Evolutionary conservation across 2,329 filamentous ascomycete species (phyloP), one percentile per base, ranked within the genome.

Genomic region (Penicillium palitans): DNA sequence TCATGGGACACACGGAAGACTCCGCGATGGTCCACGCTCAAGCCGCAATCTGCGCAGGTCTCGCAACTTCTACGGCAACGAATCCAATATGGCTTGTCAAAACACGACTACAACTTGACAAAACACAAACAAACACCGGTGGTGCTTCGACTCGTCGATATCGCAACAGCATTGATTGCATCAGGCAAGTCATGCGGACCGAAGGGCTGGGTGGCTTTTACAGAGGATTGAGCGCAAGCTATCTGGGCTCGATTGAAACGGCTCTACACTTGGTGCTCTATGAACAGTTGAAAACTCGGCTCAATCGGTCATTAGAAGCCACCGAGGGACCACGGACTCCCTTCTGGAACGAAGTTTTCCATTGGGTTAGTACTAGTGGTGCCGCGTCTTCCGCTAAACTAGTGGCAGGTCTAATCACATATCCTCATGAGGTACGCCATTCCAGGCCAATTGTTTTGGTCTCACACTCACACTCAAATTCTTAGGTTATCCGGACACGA

Each of bases 161-260:
- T 74, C 78, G 56, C 51, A 72, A 73, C 91, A 45, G 93, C 91
- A 57, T 96, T 90, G 3, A 91, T 87, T 51, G 70, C 29, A 54
- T 69, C 31, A 84, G 81, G 48, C 86, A 91, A 17, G 96, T 97
- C 60, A 89, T 91, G 85, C 82, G 80, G 52, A 87, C 96, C 68
- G 93, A 97, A 75, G 93, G 93, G 2, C 72, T 96, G 42, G 84
- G 87, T 52, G 93, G 93, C 58, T 84, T 97, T 81, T 97, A 97
- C 73, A 85, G 92, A 73, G 93, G 93, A 9, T 80, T 97, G 52
- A 91, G 91, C 0, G 93, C 93, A 19, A 96, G 73, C 51, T 75
- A 74, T 54, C 59, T 76, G 6, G 73, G 74, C 8, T 69, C 68
- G 0, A 68, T 72, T 19, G 74, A 76, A 61, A 76, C 72, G 15